Evolutionary conservation across 768 basidiomycete species (phyloP).

Genomic region (Trametes villosa): DNA sequence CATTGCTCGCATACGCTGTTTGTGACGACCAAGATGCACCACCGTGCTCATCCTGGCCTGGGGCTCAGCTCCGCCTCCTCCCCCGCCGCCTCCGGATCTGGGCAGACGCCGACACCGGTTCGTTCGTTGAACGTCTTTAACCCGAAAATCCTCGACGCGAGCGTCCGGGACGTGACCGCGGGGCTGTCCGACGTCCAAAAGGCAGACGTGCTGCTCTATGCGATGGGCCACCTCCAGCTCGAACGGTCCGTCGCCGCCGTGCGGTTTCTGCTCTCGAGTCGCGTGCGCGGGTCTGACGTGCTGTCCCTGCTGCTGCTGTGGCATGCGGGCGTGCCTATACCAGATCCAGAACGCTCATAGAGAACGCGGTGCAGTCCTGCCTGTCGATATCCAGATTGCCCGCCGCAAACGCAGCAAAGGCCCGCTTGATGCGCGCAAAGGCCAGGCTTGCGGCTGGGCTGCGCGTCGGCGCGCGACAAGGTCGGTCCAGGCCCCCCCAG

Average conservation of each 20-base stretch:
- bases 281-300: slow-evolving; percentile 16
- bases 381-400: slow-evolving; percentile 59
- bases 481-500: slow-evolving; percentile 40
- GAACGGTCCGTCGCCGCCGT: slow-evolving; percentile 54
- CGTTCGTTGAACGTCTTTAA: slow-evolving; percentile 67
- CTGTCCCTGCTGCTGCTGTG: slow-evolving; percentile 3
- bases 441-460: slow-evolving; percentile 63
- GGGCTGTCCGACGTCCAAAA: slow-evolving; percentile 67
- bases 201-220: slow-evolving; percentile 72
- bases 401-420: slow-evolving; percentile 56
- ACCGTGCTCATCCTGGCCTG: slow-evolving; percentile 19
- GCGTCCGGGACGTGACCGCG: slow-evolving; percentile 67
- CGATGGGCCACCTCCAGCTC: slow-evolving; percentile 78
- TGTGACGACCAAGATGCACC: slow-evolving; percentile 20
- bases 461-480: slow-evolving; percentile 67
- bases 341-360: slow-evolving; percentile 64
- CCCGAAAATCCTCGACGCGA: slow-evolving; percentile 76
- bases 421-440: slow-evolving; percentile 69
- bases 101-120: slow-evolving; percentile 3
- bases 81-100: slow-evolving; percentile 6
- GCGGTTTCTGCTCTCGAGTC: slow-evolving; percentile 1
- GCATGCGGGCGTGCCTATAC: slow-evolving; percentile 1
- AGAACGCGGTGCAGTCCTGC: slow-evolving; percentile 76
- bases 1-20: slow-evolving; percentile 4
- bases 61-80: slow-evolving; percentile 16